These are phyloP conservation scores for Scenedesmus sp. DNA, from an alignment of 163 green algal species.

Conservation along the genomic window DNA sequence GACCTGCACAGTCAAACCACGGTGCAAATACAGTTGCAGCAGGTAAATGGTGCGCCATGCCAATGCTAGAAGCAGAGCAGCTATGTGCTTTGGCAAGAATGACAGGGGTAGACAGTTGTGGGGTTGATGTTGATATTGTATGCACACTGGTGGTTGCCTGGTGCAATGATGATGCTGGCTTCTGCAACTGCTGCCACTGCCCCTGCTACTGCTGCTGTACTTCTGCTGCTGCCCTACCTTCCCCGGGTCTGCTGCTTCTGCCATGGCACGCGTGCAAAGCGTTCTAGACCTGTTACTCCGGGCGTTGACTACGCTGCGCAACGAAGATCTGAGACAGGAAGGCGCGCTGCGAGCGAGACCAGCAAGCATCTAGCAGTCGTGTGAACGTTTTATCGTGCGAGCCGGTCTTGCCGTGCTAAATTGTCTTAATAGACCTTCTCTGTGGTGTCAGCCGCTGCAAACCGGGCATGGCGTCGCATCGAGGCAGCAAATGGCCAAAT, in stretches of 20 bases:
- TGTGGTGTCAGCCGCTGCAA: too few relatives aligned
- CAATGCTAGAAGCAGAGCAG: not conserved
- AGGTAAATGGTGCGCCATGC: not conserved
- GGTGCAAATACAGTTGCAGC: not conserved
- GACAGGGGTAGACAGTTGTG: too few relatives aligned
- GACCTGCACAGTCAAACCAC: conserved; percentile 67
- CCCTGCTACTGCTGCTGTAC: not conserved
- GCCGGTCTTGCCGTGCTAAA: too few relatives aligned
- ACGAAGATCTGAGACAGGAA: not conserved
- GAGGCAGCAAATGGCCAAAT: too few relatives aligned
- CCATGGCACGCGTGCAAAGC: conserved; percentile 18
- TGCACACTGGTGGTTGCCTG: too few relatives aligned
- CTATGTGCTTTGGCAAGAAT: not conserved
- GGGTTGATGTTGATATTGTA: too few relatives aligned
- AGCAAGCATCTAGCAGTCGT: conserved; percentile 5
- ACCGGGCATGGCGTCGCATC: too few relatives aligned
- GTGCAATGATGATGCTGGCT: not conserved
- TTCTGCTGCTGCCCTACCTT: conserved; percentile 2
- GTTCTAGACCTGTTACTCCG: not conserved
- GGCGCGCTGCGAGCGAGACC: not conserved
- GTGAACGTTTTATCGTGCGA: not conserved
- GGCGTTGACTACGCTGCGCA: not conserved
- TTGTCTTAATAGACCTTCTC: too few relatives aligned
- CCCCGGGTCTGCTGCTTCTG: conserved; percentile 17
- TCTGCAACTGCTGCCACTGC: not conserved